These are phyloP conservation scores for Hygrocybe coccinea DNA, from an alignment of 768 basidiomycete species.

Conservation along the genomic window DNA sequence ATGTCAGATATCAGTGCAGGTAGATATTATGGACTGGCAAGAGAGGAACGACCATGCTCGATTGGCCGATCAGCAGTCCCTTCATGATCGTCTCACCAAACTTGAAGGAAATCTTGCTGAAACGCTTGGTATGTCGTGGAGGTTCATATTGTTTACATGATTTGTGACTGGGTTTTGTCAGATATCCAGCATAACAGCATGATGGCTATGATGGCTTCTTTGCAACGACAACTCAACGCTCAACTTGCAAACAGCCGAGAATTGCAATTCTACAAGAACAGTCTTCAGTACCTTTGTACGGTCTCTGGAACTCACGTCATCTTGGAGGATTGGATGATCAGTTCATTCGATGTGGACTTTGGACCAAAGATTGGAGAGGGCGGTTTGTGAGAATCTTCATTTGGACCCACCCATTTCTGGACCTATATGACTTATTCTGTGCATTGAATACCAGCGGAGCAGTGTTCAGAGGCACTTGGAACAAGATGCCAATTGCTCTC, in stretches of 20 bases:
- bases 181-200: slow-evolving; percentile 9
- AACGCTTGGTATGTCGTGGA: background rate
- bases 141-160: background rate
- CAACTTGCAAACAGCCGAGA: background rate
- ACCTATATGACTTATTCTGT: background rate
- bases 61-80: background rate
- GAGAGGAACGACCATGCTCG: background rate
- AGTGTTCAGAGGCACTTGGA: slow-evolving; percentile 21
- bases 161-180: background rate
- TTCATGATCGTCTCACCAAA: background rate
- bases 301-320: slow-evolving; percentile 12
- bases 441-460: slow-evolving; percentile 13
- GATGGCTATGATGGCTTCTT: slow-evolving; percentile 19
- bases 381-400: slow-evolving; percentile 18
- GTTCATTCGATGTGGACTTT: slow-evolving; percentile 24
- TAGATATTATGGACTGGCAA: background rate
- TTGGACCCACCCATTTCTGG: background rate
- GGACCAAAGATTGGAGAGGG: slow-evolving; percentile 21
- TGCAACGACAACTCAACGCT: slow-evolving; percentile 14
- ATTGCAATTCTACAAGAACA: slow-evolving; percentile 16
- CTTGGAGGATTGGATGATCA: slow-evolving; percentile 13
- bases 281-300: slow-evolving; percentile 13
- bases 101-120: background rate
- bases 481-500: slow-evolving; percentile 18
- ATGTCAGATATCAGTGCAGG: background rate